Conservation (phyloP, 352 stramenopile genomes). For the Phytophthora pseudosyringae region DNA sequence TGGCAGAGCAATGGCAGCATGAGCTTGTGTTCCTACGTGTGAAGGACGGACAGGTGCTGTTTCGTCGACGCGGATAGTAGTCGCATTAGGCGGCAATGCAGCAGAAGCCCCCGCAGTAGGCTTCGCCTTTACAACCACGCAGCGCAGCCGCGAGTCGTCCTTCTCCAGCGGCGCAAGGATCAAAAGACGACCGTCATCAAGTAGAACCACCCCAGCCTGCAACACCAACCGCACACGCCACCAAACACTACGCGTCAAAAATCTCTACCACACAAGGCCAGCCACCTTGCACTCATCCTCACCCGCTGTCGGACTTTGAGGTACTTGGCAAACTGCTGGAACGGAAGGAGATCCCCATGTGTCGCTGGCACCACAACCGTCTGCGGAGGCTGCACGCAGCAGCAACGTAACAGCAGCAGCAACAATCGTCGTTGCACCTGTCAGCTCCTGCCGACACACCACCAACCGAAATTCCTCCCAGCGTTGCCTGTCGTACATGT, state of each 20-base stretch:
- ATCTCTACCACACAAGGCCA: not conserved
- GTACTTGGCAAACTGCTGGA: slow-evolving; percentile 60
- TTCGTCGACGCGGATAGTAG: slow-evolving; percentile 38
- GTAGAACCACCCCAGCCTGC: slow-evolving; percentile 65
- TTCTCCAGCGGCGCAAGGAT: slow-evolving; percentile 58
- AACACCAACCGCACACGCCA: not conserved
- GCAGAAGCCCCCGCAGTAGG: slow-evolving; percentile 14
- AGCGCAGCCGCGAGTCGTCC: slow-evolving; percentile 50
- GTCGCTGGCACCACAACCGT: slow-evolving; percentile 44
- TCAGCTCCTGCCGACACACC: not conserved
- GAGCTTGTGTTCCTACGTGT: not conserved
- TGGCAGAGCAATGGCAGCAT: slow-evolving; percentile 9
- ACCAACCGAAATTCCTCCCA: not conserved
- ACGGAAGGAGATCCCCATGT: slow-evolving; percentile 32
- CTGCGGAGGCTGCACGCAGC: slow-evolving; percentile 55
- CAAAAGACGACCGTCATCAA: slow-evolving; percentile 52
- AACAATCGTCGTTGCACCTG: slow-evolving; percentile 2
- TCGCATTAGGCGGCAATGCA: slow-evolving; percentile 27
- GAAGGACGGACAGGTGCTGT: slow-evolving; percentile 11
- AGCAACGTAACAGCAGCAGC: not conserved
- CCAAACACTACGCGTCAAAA: slow-evolving; percentile 2
- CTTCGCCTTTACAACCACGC: slow-evolving; percentile 59
- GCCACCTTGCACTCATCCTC: slow-evolving; percentile 1
- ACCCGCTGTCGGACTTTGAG: slow-evolving; percentile 62
- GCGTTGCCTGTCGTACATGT: slow-evolving; percentile 41